These are phyloP conservation scores for Mycena vitilis DNA, from an alignment of 768 basidiomycete genomes.

Conservation along the genomic window DNA sequence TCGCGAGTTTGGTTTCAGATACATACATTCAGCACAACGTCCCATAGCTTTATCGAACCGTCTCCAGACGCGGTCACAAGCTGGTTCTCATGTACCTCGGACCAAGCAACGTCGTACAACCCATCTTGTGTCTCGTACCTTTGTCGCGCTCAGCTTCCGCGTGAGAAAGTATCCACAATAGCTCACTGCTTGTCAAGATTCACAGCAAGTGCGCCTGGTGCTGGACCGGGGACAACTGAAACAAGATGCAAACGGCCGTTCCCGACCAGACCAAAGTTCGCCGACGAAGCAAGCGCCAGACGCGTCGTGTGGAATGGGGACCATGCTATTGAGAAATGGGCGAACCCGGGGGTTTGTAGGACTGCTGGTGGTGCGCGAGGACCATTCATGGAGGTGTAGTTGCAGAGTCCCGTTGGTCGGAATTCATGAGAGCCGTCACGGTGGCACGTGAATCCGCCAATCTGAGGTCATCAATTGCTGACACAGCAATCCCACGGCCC, in stretches of 20 bases:
- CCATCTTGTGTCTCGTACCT: conserved; percentile 94
- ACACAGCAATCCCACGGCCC: too few species aligned
- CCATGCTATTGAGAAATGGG: conserved; percentile 86
- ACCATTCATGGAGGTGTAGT: conserved; percentile 44
- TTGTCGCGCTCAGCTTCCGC: conserved; percentile 39
- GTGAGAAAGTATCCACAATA: neutral
- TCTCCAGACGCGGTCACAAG: conserved; percentile 90
- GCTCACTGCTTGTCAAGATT: conserved; percentile 79
- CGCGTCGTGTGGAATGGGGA: conserved; percentile 85
- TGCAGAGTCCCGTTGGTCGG: neutral
- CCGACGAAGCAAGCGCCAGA: conserved; percentile 83
- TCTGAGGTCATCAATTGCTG: too few species aligned
- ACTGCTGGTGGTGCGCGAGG: conserved; percentile 57
- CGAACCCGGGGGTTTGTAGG: conserved; percentile 83
- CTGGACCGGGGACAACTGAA: conserved; percentile 62
- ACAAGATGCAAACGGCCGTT: conserved; percentile 89
- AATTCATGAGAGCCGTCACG: conserved; percentile 16
- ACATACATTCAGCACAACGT: conserved; percentile 84
- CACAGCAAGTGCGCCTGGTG: conserved; percentile 52
- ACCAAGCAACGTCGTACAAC: conserved; percentile 93
- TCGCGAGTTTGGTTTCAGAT: neutral
- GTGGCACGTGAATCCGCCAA: conserved; percentile 21
- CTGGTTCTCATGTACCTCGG: conserved; percentile 94
- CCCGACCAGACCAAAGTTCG: conserved; percentile 95
- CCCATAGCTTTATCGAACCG: conserved; percentile 92